Base-by-base conservation (phyloP, 1,139 yeast species). In the Tardiomyces blankii region DNA sequence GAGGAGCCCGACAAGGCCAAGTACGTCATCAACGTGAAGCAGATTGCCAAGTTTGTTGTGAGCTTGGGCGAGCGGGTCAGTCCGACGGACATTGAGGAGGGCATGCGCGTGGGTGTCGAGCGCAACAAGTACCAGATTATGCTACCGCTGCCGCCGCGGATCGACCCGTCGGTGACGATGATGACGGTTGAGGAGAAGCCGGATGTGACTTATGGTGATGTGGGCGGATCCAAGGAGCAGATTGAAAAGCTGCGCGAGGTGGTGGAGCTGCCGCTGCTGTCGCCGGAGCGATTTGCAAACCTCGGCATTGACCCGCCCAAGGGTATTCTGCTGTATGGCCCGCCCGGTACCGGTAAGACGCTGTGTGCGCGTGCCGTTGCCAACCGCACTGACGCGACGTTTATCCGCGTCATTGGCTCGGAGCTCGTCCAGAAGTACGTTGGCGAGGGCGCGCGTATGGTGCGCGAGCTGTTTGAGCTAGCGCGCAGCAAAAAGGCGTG, bases 391-490 rank as follows among this genome's bases (percentile, higher is more conserved):
- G 98, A 91, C 67, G 98, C 98, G 32, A 91, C 98, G 0, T 91
- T 91, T 60, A 91, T 91, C 54, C 80, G 98, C 61, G 98, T 91
- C 46, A 91, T 91, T 70, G 98, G 98, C 5, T 88, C 97, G 0
- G 98, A 91, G 68, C 75, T 91, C 63, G 98, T 91, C 38, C 98
- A 91, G 65, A 91, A 91, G 66, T 91, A 91, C 64, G 98, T 91
- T 46, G 98, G 98, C 62, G 98, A 91, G 70, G 98, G 98, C 69
- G 98, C 98, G 4, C 79, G 98, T 63, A 91, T 91, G 98, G 97
- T 91, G 48, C 78, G 98, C 64, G 98, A 91, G 68, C 74, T 91
- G 60, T 91, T 91, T 61, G 98, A 91, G 65, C 88, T 91, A 97
- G 98, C 98, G 1, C 81, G 98, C 65, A 85, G 96, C 38, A 89